phyloP scores from a whole-genome alignment of 164 flowering plant genomes.

The Liquidambar formosana region DNA sequence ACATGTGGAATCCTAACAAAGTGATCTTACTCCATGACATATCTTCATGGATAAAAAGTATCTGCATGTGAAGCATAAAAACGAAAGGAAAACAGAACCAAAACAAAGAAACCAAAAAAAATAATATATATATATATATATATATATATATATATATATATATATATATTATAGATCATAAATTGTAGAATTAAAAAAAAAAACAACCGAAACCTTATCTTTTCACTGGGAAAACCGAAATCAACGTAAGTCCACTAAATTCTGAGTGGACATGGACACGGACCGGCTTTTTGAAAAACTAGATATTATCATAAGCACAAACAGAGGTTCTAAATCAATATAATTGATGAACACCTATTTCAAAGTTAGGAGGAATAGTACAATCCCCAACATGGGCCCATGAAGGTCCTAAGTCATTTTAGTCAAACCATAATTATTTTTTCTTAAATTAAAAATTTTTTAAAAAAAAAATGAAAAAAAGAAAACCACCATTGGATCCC shows the following conservation, averaged over 20 bases:
- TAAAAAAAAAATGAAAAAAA: neutral
- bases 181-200: neutral
- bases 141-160: too few species aligned
- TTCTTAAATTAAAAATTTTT: too few species aligned
- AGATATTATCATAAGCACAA: neutral
- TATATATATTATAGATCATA: too few species aligned
- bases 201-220: neutral
- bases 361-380: constrained; percentile 15
- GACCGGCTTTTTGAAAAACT: neutral
- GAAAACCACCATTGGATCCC: neutral
- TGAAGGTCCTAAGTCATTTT: constrained; percentile 1
- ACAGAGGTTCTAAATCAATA: neutral
- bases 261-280: neutral
- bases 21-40: too few species aligned
- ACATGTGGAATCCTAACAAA: neutral
- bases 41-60: neutral
- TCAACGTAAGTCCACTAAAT: neutral
- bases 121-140: too few species aligned
- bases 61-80: neutral
- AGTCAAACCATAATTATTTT: constrained; percentile 1
- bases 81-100: too few species aligned
- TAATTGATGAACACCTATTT: constrained; percentile 9
- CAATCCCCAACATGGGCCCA: constrained; percentile 3
- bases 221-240: neutral
- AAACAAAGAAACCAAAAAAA: neutral